These are phyloP conservation scores for Fusarium hostae DNA, from an alignment of 2,329 filamentous ascomycete genomes.

Conservation along the genomic window DNA sequence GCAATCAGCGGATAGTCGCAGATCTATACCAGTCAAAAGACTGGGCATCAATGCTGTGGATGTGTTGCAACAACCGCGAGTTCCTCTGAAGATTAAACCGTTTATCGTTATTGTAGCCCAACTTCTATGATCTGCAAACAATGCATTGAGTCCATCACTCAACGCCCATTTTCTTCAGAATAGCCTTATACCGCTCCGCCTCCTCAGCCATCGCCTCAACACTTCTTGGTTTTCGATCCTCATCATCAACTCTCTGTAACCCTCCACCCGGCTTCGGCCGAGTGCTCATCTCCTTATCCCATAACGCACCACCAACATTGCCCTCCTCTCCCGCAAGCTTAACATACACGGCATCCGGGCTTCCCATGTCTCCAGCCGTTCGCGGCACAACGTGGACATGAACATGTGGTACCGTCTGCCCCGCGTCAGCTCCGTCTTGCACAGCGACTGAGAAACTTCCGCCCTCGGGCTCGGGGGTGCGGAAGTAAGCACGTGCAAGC, in stretches of 20 bases:
- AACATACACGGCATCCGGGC: slow-evolving; percentile 79
- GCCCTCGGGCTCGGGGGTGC: slow-evolving; percentile 63
- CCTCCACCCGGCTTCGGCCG: slow-evolving; percentile 63
- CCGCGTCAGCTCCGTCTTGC: slow-evolving; percentile 91
- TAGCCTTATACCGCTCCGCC: slow-evolving; percentile 72
- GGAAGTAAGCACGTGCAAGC: slow-evolving; percentile 70
- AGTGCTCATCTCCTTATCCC: slow-evolving; percentile 57
- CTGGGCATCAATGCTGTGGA: background rate
- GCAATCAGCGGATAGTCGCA: background rate
- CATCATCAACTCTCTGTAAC: slow-evolving; percentile 79
- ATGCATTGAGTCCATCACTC: slow-evolving; percentile 24
- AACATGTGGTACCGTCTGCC: slow-evolving; percentile 93
- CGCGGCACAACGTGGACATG: slow-evolving; percentile 93
- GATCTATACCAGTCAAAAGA: background rate
- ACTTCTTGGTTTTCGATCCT: slow-evolving; percentile 72
- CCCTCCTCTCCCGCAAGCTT: slow-evolving; percentile 86
- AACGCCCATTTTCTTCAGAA: slow-evolving; percentile 57
- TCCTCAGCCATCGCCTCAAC: slow-evolving; percentile 83
- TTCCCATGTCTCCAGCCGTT: slow-evolving; percentile 63
- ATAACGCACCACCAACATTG: slow-evolving; percentile 78
- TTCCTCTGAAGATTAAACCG: background rate
- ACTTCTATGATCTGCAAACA: background rate
- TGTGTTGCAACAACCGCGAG: background rate
- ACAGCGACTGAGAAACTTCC: slow-evolving; percentile 91
- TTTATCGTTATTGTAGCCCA: background rate